Conservation (phyloP, 768 basidiomycete genomes). For the Pleurotus djamor region DNA sequence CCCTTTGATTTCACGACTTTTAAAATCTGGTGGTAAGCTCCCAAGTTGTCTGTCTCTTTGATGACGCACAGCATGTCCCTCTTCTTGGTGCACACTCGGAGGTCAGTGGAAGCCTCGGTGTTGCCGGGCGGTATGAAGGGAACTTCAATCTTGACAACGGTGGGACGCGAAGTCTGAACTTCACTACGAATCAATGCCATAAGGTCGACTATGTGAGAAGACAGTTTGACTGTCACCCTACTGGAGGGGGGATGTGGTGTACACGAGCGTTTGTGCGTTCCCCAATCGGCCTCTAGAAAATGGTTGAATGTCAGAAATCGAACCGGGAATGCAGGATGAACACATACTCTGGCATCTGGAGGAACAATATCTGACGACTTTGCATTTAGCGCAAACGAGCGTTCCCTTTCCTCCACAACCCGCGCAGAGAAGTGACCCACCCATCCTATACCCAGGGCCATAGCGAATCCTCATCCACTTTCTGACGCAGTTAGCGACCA, state of each 20-base stretch:
- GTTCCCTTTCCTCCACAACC: constrained; percentile 27
- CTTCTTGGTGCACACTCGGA: constrained; percentile 52
- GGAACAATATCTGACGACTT: constrained; percentile 49
- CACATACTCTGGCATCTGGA: constrained; percentile 50
- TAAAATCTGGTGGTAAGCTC: constrained; percentile 37
- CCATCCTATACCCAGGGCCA: constrained; percentile 37
- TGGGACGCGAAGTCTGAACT: constrained; percentile 22
- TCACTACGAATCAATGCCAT: constrained; percentile 23
- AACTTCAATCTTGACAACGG: constrained; percentile 56
- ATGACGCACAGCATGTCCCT: constrained; percentile 49
- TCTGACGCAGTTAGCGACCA: constrained; percentile 38
- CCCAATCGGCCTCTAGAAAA: constrained; percentile 44
- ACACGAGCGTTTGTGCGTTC: constrained; percentile 44
- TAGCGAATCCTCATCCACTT: constrained; percentile 46
- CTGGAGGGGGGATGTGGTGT: constrained; percentile 38
- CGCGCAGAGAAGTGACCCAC: constrained; percentile 44
- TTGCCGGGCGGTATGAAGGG: constrained; percentile 21
- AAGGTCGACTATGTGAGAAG: constrained; percentile 10
- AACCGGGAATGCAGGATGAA: no score
- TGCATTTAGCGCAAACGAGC: constrained; percentile 43
- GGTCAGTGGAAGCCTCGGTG: constrained; percentile 13
- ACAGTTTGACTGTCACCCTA: constrained; percentile 46
- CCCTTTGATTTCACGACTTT: constrained; percentile 38
- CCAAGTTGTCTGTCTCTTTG: constrained; percentile 22
- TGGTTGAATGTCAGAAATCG: not conserved